phyloP scores from a whole-genome alignment of 345 rosid genomes.

The Eutrema yunnanense region DNA sequence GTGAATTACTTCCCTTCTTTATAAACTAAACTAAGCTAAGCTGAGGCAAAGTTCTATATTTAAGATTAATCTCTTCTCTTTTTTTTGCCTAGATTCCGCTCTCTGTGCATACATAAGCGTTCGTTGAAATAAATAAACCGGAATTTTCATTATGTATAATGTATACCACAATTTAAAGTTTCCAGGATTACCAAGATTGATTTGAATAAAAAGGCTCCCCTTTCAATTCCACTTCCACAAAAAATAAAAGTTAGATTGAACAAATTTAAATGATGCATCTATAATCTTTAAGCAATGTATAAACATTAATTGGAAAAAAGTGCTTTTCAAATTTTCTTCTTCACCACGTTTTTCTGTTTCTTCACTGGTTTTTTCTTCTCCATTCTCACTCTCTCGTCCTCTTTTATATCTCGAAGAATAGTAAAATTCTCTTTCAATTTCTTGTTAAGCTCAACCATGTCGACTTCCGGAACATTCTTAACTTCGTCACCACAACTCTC shows the following conservation, averaged over 20 bases:
- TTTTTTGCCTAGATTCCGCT: no score
- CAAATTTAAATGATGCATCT: neutral
- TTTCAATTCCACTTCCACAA: neutral
- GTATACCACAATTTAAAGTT: no score
- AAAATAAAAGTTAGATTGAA: neutral
- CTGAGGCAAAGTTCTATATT: no score
- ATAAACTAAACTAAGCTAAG: no score
- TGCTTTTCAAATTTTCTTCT: conserved; percentile 22
- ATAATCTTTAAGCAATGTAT: neutral
- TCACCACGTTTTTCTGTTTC: conserved; percentile 32
- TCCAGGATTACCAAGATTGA: no score
- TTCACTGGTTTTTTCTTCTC: conserved; percentile 39
- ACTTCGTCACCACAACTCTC: conserved; percentile 17
- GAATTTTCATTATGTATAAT: no score
- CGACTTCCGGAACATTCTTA: conserved; percentile 11
- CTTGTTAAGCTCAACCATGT: conserved; percentile 45
- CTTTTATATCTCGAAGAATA: conserved; percentile 49
- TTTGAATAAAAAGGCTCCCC: neutral
- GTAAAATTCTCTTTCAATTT: conserved; percentile 52
- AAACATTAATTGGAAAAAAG: neutral
- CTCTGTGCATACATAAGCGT: no score
- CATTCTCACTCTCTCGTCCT: conserved; percentile 46
- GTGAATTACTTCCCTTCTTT: no score
- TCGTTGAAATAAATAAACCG: no score
- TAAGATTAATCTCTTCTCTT: no score